Evolutionary conservation across 306 rosid species (phyloP).

Genomic region (Clitoria ternatea): DNA sequence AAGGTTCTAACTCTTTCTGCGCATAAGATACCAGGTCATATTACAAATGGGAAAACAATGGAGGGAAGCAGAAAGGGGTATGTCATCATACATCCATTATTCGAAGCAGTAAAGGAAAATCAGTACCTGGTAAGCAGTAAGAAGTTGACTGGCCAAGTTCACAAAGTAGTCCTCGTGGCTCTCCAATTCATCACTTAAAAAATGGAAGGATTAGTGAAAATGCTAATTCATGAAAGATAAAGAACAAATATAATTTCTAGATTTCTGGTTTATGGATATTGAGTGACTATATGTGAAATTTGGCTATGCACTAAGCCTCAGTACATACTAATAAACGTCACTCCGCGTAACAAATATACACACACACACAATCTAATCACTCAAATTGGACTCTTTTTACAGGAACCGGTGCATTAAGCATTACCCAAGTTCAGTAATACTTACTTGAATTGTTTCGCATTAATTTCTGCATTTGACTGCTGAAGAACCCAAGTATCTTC

Average conservation of each 20-base stretch:
- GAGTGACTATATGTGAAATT: background rate
- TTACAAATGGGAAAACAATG: background rate
- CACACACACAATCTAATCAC: background rate
- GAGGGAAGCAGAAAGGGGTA: background rate
- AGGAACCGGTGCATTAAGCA: slow-evolving; percentile 8
- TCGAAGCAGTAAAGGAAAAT: slow-evolving; percentile 10
- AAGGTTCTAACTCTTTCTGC: slow-evolving; percentile 94
- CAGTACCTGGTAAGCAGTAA: slow-evolving; percentile 76
- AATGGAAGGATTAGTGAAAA: slow-evolving; percentile 29
- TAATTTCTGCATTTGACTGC: slow-evolving; percentile 55
- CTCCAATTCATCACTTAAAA: slow-evolving; percentile 83
- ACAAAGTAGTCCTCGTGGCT: slow-evolving; percentile 80
- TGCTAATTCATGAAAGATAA: slow-evolving; percentile 1
- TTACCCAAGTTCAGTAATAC: slow-evolving; percentile 31
- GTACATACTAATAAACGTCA: background rate
- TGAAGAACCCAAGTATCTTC: slow-evolving; percentile 95
- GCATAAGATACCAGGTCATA: slow-evolving; percentile 18
- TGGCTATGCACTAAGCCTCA: background rate
- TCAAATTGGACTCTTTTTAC: slow-evolving; percentile 1
- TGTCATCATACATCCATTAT: slow-evolving; percentile 6
- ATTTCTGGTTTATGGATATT: background rate
- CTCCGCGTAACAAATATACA: background rate
- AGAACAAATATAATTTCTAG: slow-evolving; percentile 9
- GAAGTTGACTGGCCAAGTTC: slow-evolving; percentile 69
- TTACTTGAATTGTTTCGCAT: slow-evolving; percentile 80